These are phyloP conservation scores for Anthostomella pinea DNA, from an alignment of 2,329 filamentous ascomycete species.

Conservation along the genomic window DNA sequence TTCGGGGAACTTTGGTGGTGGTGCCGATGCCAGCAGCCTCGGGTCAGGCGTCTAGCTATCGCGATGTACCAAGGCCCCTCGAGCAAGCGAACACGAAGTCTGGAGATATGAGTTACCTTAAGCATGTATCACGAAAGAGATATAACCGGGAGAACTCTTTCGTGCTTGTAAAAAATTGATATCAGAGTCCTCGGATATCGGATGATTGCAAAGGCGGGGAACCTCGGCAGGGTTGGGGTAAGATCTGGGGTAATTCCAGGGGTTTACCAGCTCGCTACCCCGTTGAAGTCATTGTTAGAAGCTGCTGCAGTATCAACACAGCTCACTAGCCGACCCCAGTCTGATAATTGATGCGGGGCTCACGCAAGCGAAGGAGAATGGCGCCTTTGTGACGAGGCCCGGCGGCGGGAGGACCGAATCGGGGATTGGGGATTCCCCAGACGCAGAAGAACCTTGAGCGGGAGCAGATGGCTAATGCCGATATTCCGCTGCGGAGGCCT, in stretches of 20 bases:
- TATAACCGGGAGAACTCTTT: no score
- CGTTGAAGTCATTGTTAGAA: constrained; percentile 79
- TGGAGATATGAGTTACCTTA: no score
- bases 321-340: background rate
- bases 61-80: no score
- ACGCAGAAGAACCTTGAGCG: constrained; percentile 48
- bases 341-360: constrained; percentile 66
- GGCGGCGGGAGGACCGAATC: constrained; percentile 72
- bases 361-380: constrained; percentile 81
- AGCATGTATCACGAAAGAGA: no score
- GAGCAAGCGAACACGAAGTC: no score
- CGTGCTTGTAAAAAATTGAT: no score
- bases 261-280: constrained; percentile 68
- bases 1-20: no score
- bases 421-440: constrained; percentile 75
- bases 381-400: constrained; percentile 73
- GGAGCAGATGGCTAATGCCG: constrained; percentile 50
- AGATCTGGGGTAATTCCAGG: constrained; percentile 28
- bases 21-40: no score
- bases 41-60: no score
- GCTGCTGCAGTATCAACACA: constrained; percentile 42
- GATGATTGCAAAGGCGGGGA: constrained; percentile 10
- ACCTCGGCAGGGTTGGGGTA: constrained; percentile 10
- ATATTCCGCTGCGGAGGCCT: constrained; percentile 76
- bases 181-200: no score